Evolutionary conservation across 163 green algal genomes (phyloP).

Genomic region (Picocystis sp.): DNA sequence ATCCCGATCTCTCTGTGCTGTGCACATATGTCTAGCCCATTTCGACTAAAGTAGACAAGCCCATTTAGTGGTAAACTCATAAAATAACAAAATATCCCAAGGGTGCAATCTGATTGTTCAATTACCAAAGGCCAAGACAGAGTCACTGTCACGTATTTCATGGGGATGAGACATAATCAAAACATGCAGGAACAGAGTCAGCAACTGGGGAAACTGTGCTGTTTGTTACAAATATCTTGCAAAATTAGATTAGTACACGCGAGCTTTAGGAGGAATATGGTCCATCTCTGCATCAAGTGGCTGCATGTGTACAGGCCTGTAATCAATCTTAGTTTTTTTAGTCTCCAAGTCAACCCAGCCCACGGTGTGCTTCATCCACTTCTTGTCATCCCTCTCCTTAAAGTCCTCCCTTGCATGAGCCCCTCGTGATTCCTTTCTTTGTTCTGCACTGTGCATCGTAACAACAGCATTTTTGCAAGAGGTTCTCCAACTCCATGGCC

Average conservation of each 20-base stretch:
- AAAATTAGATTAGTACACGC: slow-evolving; percentile 54
- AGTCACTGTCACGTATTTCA: no score
- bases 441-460: slow-evolving; percentile 87
- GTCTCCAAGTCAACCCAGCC: slow-evolving; percentile 22
- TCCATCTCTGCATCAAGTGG: slow-evolving; percentile 90
- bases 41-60: no score
- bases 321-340: slow-evolving; percentile 62
- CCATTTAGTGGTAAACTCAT: no score
- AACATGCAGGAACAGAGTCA: no score
- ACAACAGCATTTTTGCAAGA: slow-evolving; percentile 81
- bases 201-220: background rate
- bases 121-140: no score
- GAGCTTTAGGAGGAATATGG: slow-evolving; percentile 67
- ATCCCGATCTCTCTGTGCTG: no score
- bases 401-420: slow-evolving; percentile 85
- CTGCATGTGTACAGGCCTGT: slow-evolving; percentile 90
- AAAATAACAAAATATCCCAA: no score
- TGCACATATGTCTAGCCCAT: no score
- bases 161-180: no score
- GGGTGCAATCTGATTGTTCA: no score
- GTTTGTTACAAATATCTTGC: background rate
- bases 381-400: slow-evolving; percentile 50
- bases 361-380: slow-evolving; percentile 97
- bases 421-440: slow-evolving; percentile 87
- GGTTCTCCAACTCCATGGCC: slow-evolving; percentile 96